phyloP scores from a whole-genome alignment of 78 protist genomes.

The slime mould (Dictyostelium discoideum) region DNA sequence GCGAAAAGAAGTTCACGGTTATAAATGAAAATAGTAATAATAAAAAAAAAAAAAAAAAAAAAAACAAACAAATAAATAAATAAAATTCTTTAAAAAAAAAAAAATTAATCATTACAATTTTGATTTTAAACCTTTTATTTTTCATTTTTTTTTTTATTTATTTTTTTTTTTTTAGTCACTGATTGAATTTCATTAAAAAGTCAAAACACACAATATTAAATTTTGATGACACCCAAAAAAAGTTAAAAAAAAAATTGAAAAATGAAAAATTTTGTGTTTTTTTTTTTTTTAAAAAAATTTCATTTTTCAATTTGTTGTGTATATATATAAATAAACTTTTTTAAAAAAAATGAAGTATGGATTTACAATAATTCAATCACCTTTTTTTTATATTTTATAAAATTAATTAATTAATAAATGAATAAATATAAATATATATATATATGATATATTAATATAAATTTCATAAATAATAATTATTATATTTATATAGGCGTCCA shows the following conservation, averaged over 20 bases:
- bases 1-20: neutral
- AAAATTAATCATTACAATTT: neutral
- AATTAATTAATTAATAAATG: too few relatives aligned
- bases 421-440: too few relatives aligned
- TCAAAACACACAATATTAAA: neutral
- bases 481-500: slow-evolving; percentile 17
- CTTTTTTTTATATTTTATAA: neutral
- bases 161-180: neutral
- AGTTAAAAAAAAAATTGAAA: neutral
- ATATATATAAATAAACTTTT: too few relatives aligned
- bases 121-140: neutral
- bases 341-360: neutral
- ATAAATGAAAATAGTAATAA: neutral
- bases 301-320: neutral
- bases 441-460: too few relatives aligned
- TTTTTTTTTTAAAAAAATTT: neutral
- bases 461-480: too few relatives aligned
- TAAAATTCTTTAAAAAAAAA: neutral
- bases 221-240: neutral
- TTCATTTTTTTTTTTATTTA: neutral
- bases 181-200: neutral
- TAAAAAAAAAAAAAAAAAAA: too few relatives aligned
- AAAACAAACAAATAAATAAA: too few relatives aligned
- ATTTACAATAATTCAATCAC: neutral
- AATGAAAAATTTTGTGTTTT: neutral